Percentiles rank a stretch among this genome's conserved stretches.
Conservation (phyloP, 768 basidiomycete genomes). For the Russula abietina region DNA sequence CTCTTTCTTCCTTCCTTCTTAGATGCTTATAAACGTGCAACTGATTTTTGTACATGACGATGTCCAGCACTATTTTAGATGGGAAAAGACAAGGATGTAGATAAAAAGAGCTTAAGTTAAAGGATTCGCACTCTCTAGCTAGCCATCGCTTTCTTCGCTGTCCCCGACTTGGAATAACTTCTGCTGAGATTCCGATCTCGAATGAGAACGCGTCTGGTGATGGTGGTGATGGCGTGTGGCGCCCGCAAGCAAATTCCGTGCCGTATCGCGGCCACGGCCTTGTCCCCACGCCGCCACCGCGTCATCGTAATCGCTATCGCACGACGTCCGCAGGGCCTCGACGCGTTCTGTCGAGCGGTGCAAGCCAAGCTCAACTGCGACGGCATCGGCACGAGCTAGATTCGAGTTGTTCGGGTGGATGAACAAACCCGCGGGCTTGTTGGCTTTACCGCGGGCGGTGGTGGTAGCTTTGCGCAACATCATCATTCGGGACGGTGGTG, state of each 20-base stretch:
- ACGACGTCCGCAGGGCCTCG: conserved; percentile 33
- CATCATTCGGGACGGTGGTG: neutral
- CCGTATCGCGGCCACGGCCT: conserved; percentile 47
- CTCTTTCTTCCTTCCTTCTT: neutral
- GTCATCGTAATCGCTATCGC: conserved; percentile 29
- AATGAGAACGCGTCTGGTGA: conserved; percentile 4
- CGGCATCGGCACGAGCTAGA: conserved; percentile 59
- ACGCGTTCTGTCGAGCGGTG: conserved; percentile 45
- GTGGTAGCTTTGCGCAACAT: conserved; percentile 33
- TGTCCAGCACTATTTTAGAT: neutral
- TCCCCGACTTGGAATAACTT: conserved; percentile 18
- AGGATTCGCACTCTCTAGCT: neutral
- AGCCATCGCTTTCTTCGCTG: conserved; percentile 22
- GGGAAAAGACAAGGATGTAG: neutral
- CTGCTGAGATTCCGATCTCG: conserved; percentile 17
- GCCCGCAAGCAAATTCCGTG: conserved; percentile 39
- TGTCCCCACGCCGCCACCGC: conserved; percentile 38
- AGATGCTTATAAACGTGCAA: neutral
- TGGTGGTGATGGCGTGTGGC: neutral
- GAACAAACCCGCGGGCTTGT: conserved; percentile 42
- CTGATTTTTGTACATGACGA: conserved; percentile 8
- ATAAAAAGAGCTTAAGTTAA: neutral
- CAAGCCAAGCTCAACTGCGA: conserved; percentile 50
- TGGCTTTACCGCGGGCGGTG: conserved; percentile 46
- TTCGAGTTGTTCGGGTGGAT: conserved; percentile 62